phyloP scores from a whole-genome alignment of 2,329 filamentous ascomycete genomes.

The Penicillium sp. region DNA sequence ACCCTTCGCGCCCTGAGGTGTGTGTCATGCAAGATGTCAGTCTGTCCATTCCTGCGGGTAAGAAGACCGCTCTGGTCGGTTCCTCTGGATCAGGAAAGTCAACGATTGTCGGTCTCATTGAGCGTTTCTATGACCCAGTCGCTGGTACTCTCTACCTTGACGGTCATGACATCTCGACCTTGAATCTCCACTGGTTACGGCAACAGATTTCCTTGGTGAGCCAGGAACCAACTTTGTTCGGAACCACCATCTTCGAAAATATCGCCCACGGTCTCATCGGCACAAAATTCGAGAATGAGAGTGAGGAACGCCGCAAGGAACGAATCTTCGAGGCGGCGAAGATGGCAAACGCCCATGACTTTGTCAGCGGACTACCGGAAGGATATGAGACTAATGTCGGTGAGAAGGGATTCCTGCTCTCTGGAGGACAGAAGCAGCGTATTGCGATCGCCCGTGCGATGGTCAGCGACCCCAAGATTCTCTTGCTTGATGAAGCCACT shows the following conservation, averaged over 20 bases:
- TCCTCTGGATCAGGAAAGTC: conserved; percentile 11
- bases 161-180: conserved; percentile 68
- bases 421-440: conserved; percentile 78
- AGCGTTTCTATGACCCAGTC: conserved; percentile 68
- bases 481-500: conserved; percentile 87
- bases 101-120: conserved; percentile 6
- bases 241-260: conserved; percentile 77
- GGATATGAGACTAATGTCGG: conserved; percentile 7
- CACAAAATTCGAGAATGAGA: conserved; percentile 51
- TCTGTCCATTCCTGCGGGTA: background rate
- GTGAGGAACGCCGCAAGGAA: background rate
- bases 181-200: conserved; percentile 55
- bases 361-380: conserved; percentile 3
- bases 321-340: conserved; percentile 28
- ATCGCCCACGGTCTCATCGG: conserved; percentile 62
- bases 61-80: conserved; percentile 7
- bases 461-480: conserved; percentile 64
- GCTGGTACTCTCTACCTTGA: conserved; percentile 74
- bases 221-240: conserved; percentile 82
- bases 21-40: background rate
- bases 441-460: conserved; percentile 77
- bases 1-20: conserved; percentile 2
- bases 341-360: conserved; percentile 8
- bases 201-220: conserved; percentile 70
- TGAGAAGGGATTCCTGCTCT: conserved; percentile 66